Conservation (phyloP, 2,329 filamentous ascomycete genomes). For the Penicillium verrucosum region DNA sequence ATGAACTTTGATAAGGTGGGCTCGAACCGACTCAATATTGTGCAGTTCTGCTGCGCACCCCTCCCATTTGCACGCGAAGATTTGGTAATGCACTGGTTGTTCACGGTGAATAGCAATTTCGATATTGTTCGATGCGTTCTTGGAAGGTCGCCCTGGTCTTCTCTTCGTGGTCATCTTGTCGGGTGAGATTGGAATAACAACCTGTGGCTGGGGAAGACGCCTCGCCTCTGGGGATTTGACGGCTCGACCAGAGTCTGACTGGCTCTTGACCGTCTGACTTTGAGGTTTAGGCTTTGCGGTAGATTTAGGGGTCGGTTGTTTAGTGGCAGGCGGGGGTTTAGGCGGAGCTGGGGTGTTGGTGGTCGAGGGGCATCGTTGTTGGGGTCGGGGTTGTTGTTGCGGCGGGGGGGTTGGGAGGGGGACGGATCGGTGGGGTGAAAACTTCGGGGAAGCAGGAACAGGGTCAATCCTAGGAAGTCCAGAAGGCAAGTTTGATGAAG, state of each 20-base stretch:
- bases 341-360: neutral
- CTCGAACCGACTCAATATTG: conserved; percentile 58
- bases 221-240: neutral
- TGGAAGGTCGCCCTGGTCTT: conserved; percentile 20
- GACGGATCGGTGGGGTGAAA: neutral
- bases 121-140: conserved; percentile 12
- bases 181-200: conserved; percentile 14
- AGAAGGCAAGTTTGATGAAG: neutral
- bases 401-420: neutral
- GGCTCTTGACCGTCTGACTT: neutral
- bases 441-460: neutral
- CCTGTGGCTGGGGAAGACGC: conserved; percentile 1
- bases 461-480: neutral
- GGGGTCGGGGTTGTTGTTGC: neutral
- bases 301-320: neutral
- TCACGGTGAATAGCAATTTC: conserved; percentile 20
- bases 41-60: conserved; percentile 58
- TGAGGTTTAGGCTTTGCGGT: neutral
- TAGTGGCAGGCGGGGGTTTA: neutral
- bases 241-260: neutral
- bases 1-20: conserved; percentile 59
- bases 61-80: conserved; percentile 59
- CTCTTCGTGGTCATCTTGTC: conserved; percentile 11
- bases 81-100: conserved; percentile 27
- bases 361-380: neutral